These are phyloP conservation scores for Arachis monticola DNA, from an alignment of 331 rosid species.

Conservation along the genomic window DNA sequence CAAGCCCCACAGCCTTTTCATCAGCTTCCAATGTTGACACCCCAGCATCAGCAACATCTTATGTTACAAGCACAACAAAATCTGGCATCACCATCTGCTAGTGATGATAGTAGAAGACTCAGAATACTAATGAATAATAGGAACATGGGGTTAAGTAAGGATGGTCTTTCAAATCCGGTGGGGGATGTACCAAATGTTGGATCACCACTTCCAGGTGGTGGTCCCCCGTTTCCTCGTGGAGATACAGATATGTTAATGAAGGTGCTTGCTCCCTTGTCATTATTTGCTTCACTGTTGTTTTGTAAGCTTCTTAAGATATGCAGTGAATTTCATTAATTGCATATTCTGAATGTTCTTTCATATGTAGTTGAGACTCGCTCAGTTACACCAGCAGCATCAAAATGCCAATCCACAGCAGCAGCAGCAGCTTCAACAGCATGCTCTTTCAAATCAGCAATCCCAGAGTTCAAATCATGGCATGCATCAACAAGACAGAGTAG, in stretches of 20 bases:
- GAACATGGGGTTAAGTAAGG: slow-evolving; percentile 66
- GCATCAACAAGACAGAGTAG: slow-evolving; percentile 90
- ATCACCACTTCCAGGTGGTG: slow-evolving; percentile 85
- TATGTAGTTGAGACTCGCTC: slow-evolving; percentile 84
- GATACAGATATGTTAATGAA: slow-evolving; percentile 78
- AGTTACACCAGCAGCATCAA: slow-evolving; percentile 74
- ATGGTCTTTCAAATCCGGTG: slow-evolving; percentile 76
- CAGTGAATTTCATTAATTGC: slow-evolving; percentile 20
- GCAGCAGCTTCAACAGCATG: slow-evolving; percentile 80
- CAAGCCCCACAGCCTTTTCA: slow-evolving; percentile 88
- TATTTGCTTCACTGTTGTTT: slow-evolving; percentile 30
- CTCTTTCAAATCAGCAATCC: slow-evolving; percentile 83
- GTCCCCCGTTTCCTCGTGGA: slow-evolving; percentile 73
- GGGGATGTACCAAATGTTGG: slow-evolving; percentile 85
- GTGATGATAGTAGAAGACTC: slow-evolving; percentile 76
- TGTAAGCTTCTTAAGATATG: slow-evolving; percentile 19
- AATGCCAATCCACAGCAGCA: slow-evolving; percentile 73
- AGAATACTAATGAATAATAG: slow-evolving; percentile 80
- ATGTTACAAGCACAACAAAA: slow-evolving; percentile 91
- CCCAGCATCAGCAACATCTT: slow-evolving; percentile 91
- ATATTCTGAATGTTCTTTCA: slow-evolving; percentile 43
- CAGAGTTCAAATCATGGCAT: slow-evolving; percentile 76
- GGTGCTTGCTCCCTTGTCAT: slow-evolving; percentile 53
- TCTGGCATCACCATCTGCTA: slow-evolving; percentile 79
- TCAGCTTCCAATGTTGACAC: slow-evolving; percentile 90